Evolutionary conservation across 495 filamentous ascomycete genomes (phyloP).

Genomic region (Neurospora pannonica): DNA sequence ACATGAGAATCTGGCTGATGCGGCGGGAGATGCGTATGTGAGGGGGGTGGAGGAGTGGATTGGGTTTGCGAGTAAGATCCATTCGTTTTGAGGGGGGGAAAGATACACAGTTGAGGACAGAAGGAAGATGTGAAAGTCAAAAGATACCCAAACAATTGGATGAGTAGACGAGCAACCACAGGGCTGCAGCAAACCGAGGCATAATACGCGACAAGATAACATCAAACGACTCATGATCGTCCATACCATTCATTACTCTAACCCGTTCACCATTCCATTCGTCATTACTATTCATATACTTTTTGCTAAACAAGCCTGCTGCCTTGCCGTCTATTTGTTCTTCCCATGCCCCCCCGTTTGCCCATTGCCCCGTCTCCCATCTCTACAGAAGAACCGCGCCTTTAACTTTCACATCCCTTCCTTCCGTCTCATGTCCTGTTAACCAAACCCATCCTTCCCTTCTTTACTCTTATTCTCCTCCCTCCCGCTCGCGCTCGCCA

Average conservation of each 20-base stretch:
- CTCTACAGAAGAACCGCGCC: not conserved
- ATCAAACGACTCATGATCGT: not conserved
- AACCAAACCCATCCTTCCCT: not conserved
- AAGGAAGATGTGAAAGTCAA: no score
- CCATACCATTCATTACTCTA: not conserved
- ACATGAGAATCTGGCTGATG: slow-evolving; percentile 51
- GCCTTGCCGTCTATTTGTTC: not conserved
- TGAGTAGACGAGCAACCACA: not conserved
- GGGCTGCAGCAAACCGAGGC: not conserved
- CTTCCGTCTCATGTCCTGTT: not conserved
- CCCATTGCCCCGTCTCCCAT: not conserved
- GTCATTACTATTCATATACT: not conserved
- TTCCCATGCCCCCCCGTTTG: not conserved
- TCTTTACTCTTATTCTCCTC: not conserved
- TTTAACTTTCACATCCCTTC: not conserved
- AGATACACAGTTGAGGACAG: no score
- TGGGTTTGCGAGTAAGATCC: slow-evolving; percentile 52
- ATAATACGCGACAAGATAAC: not conserved
- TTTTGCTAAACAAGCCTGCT: not conserved
- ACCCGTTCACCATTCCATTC: not conserved
- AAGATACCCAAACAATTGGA: not conserved
- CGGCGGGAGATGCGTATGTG: slow-evolving; percentile 44
- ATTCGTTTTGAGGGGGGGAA: no score
- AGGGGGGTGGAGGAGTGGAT: slow-evolving; percentile 77
- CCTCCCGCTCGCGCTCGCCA: not conserved